A percentile compares a stretch with the other conserved stretches of the same genome.
These are phyloP conservation scores for Solanum bukasovii DNA, from an alignment of 257 asterid genomes.

Conservation along the genomic window DNA sequence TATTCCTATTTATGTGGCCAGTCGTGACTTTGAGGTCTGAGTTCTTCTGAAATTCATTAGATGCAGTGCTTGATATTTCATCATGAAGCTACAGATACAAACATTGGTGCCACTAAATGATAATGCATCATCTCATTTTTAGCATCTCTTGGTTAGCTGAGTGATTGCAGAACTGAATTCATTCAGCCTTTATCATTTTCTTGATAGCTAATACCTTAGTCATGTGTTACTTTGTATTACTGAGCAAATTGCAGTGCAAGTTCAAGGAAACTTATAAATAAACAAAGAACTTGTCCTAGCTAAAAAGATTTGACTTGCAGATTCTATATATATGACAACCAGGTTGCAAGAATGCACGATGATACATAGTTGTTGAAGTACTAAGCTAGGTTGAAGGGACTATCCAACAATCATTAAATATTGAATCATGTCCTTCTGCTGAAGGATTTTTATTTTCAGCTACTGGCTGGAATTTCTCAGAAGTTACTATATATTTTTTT, in stretches of 20 bases:
- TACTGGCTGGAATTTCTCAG: not conserved
- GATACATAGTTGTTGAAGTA: not conserved
- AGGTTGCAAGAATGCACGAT: not conserved
- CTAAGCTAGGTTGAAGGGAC: not conserved
- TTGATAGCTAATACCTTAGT: not conserved
- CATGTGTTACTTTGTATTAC: not conserved
- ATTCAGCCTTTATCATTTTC: not conserved
- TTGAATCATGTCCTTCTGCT: not conserved
- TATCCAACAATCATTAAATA: not conserved
- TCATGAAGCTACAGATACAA: not conserved
- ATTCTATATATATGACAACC: not conserved
- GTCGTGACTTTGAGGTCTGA: conserved; percentile 88
- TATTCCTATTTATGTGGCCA: conserved; percentile 81
- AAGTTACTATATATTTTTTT: not conserved
- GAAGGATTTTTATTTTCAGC: not conserved
- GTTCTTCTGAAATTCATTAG: not conserved
- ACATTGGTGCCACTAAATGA: not conserved
- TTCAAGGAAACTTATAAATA: not conserved
- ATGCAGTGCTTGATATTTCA: not conserved
- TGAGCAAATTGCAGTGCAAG: not conserved
- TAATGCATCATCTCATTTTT: not conserved
- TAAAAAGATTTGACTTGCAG: not conserved
- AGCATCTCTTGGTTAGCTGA: not conserved
- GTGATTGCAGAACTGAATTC: not conserved
- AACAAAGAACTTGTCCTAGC: not conserved